These are phyloP conservation scores for Cryptosporidium sp. DNA, from an alignment of 169 alveolate genomes.

Conservation along the genomic window DNA sequence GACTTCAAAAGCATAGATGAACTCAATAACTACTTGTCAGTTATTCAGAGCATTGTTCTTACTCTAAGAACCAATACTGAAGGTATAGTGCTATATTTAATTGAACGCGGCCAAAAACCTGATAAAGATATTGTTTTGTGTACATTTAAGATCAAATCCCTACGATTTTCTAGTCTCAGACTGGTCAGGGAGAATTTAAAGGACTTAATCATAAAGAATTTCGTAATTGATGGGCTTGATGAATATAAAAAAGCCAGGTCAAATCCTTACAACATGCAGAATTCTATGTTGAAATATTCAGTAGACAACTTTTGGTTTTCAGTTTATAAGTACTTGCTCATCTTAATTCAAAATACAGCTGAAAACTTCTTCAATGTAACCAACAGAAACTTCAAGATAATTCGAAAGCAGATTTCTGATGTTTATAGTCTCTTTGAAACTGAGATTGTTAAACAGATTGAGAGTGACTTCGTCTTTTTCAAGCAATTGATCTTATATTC, in stretches of 20 bases:
- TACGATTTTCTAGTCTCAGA: neutral
- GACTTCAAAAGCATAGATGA: slow-evolving; percentile 14
- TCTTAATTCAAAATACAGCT: neutral
- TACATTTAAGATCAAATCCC: slow-evolving; percentile 18
- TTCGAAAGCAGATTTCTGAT: neutral
- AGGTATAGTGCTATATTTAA: slow-evolving; percentile 33
- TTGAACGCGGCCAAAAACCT: neutral
- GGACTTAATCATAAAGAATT: neutral
- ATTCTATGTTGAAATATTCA: neutral
- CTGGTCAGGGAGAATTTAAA: slow-evolving; percentile 27
- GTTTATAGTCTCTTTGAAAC: neutral
- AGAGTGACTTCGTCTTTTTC: neutral
- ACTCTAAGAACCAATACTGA: slow-evolving; percentile 6
- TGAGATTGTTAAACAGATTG: neutral
- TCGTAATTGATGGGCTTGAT: neutral
- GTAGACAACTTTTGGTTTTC: neutral
- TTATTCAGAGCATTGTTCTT: neutral
- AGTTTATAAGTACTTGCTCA: neutral
- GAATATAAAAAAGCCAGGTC: neutral
- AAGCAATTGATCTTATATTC: slow-evolving; percentile 17
- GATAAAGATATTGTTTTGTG: slow-evolving; percentile 10
- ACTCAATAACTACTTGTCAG: neutral
- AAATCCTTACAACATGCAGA: neutral
- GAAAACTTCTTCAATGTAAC: neutral
- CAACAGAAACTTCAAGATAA: neutral